phyloP scores from a whole-genome alignment of 1,284 basidiomycete genomes.

The Gomphus bonarii region DNA sequence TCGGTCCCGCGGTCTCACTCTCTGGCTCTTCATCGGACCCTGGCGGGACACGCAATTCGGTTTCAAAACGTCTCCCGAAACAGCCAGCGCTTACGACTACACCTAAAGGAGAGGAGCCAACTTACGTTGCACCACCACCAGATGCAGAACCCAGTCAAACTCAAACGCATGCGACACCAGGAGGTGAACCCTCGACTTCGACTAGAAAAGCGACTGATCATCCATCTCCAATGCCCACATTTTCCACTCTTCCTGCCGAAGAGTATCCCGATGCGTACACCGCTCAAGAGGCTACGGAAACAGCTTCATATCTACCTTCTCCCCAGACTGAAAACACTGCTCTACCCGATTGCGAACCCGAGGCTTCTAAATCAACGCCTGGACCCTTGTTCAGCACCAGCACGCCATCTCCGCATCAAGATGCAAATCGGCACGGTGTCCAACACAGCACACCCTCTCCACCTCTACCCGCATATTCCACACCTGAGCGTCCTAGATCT shows the following conservation, averaged over 20 bases:
- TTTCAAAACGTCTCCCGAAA: slow-evolving; percentile 3
- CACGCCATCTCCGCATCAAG: background rate
- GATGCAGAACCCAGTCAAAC: background rate
- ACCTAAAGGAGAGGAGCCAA: background rate
- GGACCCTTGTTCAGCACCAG: background rate
- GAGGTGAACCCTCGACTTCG: background rate
- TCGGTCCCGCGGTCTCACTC: slow-evolving; percentile 1
- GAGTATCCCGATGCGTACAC: slow-evolving; percentile 1
- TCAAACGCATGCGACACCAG: background rate
- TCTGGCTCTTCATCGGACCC: background rate
- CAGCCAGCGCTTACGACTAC: background rate
- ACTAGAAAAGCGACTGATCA: background rate
- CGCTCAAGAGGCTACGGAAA: background rate
- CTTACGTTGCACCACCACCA: background rate
- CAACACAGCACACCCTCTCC: slow-evolving; percentile 1
- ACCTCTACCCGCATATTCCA: background rate
- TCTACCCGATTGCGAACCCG: background rate
- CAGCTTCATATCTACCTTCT: slow-evolving; percentile 3
- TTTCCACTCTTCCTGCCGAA: slow-evolving; percentile 4
- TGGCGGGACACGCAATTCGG: background rate
- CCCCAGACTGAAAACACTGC: slow-evolving; percentile 6
- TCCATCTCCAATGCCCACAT: background rate
- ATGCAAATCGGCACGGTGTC: background rate
- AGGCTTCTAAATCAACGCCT: background rate
- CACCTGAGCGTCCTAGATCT: background rate